phyloP scores from a whole-genome alignment of 2,329 filamentous ascomycete genomes.

The Aspergillus sp. region DNA sequence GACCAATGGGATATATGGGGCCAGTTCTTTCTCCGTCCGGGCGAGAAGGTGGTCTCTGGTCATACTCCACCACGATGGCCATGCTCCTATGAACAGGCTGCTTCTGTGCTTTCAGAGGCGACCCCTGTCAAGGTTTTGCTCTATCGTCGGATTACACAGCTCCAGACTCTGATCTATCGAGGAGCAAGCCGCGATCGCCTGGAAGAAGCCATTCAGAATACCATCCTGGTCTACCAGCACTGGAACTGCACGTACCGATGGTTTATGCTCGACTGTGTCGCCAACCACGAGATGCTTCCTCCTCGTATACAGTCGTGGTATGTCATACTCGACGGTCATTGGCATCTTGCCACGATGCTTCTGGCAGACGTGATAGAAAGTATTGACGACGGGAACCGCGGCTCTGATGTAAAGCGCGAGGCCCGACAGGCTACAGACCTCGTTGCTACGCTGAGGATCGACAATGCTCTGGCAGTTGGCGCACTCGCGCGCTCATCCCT shows the following conservation, averaged over 20 bases:
- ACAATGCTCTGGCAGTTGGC: conserved; percentile 44
- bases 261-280: conserved; percentile 50
- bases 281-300: conserved; percentile 47
- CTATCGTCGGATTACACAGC: conserved; percentile 52
- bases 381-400: conserved; percentile 38
- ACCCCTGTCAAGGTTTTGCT: conserved; percentile 57
- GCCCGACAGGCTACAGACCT: conserved; percentile 27
- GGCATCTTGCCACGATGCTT: conserved; percentile 53
- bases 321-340: conserved; percentile 53
- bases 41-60: background rate
- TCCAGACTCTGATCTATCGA: conserved; percentile 50
- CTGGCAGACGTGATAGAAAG: conserved; percentile 51
- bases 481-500: conserved; percentile 47
- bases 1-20: conserved; percentile 33
- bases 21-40: conserved; percentile 27
- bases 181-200: conserved; percentile 32
- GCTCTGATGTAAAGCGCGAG: conserved; percentile 14
- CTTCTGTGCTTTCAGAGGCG: conserved; percentile 47
- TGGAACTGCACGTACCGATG: conserved; percentile 51
- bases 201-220: conserved; percentile 46
- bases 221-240: conserved; percentile 49
- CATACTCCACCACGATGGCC: conserved; percentile 43
- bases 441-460: conserved; percentile 36
- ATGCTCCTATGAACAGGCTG: conserved; percentile 50
- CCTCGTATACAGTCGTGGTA: conserved; percentile 57